These are phyloP conservation scores for Macrolepiota albuminosa DNA, from an alignment of 768 basidiomycete species.

Conservation along the genomic window DNA sequence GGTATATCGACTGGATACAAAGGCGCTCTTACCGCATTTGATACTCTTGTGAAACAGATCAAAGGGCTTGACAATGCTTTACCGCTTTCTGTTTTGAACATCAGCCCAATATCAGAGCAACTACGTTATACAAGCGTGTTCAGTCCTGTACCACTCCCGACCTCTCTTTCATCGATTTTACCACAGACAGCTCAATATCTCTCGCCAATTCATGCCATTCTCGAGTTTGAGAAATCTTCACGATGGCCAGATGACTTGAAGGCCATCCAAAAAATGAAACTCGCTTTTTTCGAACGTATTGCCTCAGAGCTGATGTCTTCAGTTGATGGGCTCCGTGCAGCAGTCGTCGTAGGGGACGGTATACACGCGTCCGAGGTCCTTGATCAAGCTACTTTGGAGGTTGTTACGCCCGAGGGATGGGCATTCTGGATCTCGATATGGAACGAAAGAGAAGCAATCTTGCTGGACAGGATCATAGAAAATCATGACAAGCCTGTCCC, in stretches of 20 bases:
- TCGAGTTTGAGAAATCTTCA: constrained; percentile 91
- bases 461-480: constrained; percentile 67
- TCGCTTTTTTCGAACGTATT: constrained; percentile 85
- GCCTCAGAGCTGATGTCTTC: constrained; percentile 57
- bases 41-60: constrained; percentile 67
- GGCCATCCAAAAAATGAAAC: constrained; percentile 91
- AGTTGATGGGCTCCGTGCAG: constrained; percentile 46
- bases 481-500: constrained; percentile 35
- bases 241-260: constrained; percentile 93
- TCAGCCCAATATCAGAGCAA: constrained; percentile 67
- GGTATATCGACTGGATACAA: constrained; percentile 57
- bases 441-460: constrained; percentile 79
- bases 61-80: constrained; percentile 69
- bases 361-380: constrained; percentile 46
- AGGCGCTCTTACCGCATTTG: constrained; percentile 73
- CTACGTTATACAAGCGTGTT: constrained; percentile 84
- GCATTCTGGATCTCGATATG: constrained; percentile 81
- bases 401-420: constrained; percentile 80
- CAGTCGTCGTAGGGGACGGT: constrained; percentile 54
- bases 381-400: constrained; percentile 70
- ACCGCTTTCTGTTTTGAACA: constrained; percentile 72
- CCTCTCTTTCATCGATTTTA: constrained; percentile 43
- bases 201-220: constrained; percentile 64
- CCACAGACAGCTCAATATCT: constrained; percentile 61
- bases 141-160: constrained; percentile 67